Evolutionary conservation across 1,284 basidiomycete genomes (phyloP).

Genomic region (Ceraceosorus bombacis): DNA sequence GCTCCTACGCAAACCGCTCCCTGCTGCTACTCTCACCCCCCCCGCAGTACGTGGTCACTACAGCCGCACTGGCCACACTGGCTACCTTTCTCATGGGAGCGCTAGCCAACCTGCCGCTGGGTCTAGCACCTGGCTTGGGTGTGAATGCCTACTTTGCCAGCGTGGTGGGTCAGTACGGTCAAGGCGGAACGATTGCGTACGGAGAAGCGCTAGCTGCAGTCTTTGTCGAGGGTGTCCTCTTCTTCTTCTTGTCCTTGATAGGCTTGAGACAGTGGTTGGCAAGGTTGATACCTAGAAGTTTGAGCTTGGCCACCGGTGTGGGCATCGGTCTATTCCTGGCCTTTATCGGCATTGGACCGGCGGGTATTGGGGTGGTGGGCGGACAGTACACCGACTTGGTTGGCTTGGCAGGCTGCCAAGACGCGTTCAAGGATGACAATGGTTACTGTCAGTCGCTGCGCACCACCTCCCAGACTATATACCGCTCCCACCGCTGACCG

Average conservation of each 20-base stretch:
- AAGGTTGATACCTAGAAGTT: slow-evolving; percentile 75
- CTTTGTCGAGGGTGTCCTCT: slow-evolving; percentile 65
- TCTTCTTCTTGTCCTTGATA: slow-evolving; percentile 70
- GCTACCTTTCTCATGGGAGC: slow-evolving; percentile 73
- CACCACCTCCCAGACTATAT: too few species aligned
- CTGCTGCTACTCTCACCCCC: slow-evolving; percentile 8
- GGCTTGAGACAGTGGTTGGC: slow-evolving; percentile 85
- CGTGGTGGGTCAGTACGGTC: slow-evolving; percentile 76
- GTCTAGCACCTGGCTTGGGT: slow-evolving; percentile 52
- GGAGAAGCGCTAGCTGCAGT: slow-evolving; percentile 76
- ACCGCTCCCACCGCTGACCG: too few species aligned
- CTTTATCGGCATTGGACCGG: slow-evolving; percentile 55
- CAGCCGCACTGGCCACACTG: slow-evolving; percentile 68
- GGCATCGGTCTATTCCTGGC: slow-evolving; percentile 72
- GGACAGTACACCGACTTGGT: slow-evolving; percentile 66
- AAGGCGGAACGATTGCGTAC: slow-evolving; percentile 67
- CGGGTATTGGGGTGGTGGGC: slow-evolving; percentile 70
- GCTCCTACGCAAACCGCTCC: background rate
- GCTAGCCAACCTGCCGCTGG: slow-evolving; percentile 75
- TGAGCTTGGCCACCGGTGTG: slow-evolving; percentile 73
- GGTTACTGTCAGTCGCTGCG: slow-evolving; percentile 57
- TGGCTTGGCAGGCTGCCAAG: slow-evolving; percentile 67
- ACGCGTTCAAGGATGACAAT: slow-evolving; percentile 41
- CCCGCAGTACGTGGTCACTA: slow-evolving; percentile 51
- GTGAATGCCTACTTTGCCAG: slow-evolving; percentile 85